These are phyloP conservation scores for Fraxinus nigra DNA, from an alignment of 305 asterid species.

Conservation along the genomic window DNA sequence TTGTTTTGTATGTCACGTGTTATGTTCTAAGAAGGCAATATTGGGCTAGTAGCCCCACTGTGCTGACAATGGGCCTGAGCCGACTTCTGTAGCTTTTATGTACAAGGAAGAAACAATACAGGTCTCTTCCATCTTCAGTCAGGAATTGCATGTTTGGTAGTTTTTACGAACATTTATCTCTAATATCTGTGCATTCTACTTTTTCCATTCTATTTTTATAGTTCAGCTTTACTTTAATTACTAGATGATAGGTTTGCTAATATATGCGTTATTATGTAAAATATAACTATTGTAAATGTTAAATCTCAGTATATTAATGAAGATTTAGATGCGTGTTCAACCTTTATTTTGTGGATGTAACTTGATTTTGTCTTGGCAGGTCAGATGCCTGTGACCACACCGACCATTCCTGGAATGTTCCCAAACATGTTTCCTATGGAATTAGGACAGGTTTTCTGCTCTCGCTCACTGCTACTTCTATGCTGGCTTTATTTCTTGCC, in stretches of 20 bases:
- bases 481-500: constrained; percentile 1
- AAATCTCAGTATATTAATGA: constrained; percentile 19
- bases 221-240: constrained; percentile 7
- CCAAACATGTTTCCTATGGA: constrained; percentile 71
- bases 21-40: constrained; percentile 94
- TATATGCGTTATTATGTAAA: neutral
- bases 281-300: neutral
- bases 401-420: constrained; percentile 74
- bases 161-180: constrained; percentile 37
- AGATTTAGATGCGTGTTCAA: constrained; percentile 15
- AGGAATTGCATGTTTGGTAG: constrained; percentile 77
- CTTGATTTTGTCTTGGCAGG: constrained; percentile 49
- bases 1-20: constrained; percentile 95
- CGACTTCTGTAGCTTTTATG: constrained; percentile 97
- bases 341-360: constrained; percentile 30
- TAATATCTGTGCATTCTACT: constrained; percentile 13
- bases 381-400: constrained; percentile 61
- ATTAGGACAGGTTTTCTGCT: constrained; percentile 61
- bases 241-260: constrained; percentile 22
- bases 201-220: neutral
- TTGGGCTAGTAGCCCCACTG: constrained; percentile 99
- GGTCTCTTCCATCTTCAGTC: constrained; percentile 95
- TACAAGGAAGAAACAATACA: constrained; percentile 84
- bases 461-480: neutral
- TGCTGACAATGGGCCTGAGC: constrained; percentile 99